Base-by-base conservation (phyloP, 495 filamentous ascomycete genomes). In the Daldinia childiae region DNA sequence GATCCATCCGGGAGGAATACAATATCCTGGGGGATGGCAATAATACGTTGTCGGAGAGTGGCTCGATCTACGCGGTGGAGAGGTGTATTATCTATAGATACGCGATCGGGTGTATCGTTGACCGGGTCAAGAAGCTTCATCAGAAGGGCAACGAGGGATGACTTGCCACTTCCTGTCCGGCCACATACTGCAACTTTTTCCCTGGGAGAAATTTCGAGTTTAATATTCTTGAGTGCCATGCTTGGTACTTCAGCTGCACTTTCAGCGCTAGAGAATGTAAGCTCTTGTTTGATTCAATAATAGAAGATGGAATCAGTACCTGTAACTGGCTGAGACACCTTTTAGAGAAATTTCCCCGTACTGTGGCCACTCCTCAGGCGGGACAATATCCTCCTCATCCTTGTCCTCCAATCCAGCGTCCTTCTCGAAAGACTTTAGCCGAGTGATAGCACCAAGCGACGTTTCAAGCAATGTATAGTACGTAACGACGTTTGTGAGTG, bases 391-490 rank as follows among this genome's bases (percentile, higher is more conserved):
- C 66, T 88, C 85, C 1, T 59, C 72, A 1, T 80, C 76, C 61
- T 75, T 69, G 62, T 77, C 68, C 43, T 82, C 81, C 3, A 76
- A 71, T 41, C 75, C 67, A 0, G 77, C 77, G 5, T 73, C 73
- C n/a, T 72, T 74, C 2, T 69, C 68, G 60, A 85, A 86, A 2
- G 69, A 60, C 69, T 84, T 86, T 58, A 90, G 79, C 19, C 88
- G 80, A 15, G 81, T 77, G 7, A 90, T 82, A 19, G 87, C 86
- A 0, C 87, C 87, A 29, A 90, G 74, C 0, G 79, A 83, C 0
- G 79, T 83, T 51, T 87, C 84, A 8, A 86, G 73, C 21, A 66
- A 24, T 0, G 81, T 82, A 62, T 76, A 85, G 15, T 32, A 71
- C 27, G 30, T 48, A 27, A 76, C 63, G 12, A 75, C 27, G 4